Evolutionary conservation across 2,329 filamentous ascomycete genomes (phyloP), one percentile per base, ranked within the genome.

Genomic region (Celoporthe dispersa): DNA sequence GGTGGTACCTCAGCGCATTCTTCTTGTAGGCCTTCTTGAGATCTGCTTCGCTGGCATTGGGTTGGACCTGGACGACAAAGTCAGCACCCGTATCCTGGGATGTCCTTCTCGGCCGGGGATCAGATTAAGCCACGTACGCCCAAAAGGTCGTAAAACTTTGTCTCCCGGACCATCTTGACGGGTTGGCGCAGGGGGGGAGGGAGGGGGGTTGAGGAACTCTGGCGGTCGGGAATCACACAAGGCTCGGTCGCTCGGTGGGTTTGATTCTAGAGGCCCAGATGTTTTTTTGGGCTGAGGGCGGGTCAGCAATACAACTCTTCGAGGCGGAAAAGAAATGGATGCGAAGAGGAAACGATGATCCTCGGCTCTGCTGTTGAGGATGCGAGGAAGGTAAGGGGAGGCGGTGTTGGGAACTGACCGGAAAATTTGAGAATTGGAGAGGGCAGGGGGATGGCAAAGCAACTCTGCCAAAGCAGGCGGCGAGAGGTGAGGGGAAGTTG

Each of bases 21-120:
- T 91, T 90, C 82, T 93, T 94, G 87, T 96, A 97, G 76, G 91
- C 94, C 78, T 94, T 94, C 86, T 96, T 98, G 74, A 99, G 85
- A 82, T 98, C 92, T 75, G 91, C 85, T 77, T 98, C 95, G 70
- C 91, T 91, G 74, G 92, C 93, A 77, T 88, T 90, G 74, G 93
- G 91, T 76, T 92, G 74, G 75, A 97, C 92, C 93, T 97, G 75
- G 57, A 53, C 48, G 37, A 69, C 48, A 41, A 8, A 66, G 77
- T 80, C 70, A 57, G 39, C 57, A 66, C 53, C 33, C 12, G 35
- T 57, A 22, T 33, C 51, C 53, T 59, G 57, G n/a, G 22, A 62
- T 51, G 39, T 22, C 12, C 5, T 19, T 48, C 22, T 11, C 12
- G 22, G 12, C 5, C 3, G 28, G 62, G 9, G 25, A 59, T 64